phyloP scores from a whole-genome alignment of 306 rosid species.

The Mimosa bimucronata region DNA sequence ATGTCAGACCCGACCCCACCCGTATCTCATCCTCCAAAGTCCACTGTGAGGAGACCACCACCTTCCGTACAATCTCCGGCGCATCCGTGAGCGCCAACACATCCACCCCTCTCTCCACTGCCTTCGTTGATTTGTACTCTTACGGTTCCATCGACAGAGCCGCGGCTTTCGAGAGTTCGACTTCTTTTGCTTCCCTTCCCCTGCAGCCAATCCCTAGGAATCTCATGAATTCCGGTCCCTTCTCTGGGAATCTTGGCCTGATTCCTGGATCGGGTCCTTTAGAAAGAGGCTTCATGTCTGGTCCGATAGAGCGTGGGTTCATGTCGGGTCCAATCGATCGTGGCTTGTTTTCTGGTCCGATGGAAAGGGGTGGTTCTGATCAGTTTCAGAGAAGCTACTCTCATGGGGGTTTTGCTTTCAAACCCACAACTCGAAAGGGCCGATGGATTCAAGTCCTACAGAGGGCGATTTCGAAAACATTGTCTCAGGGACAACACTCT shows the following conservation, averaged over 20 bases:
- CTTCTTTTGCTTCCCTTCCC: slow-evolving; percentile 90
- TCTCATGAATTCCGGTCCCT: slow-evolving; percentile 68
- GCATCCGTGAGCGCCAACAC: slow-evolving; percentile 99
- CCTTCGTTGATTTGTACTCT: slow-evolving; percentile 76
- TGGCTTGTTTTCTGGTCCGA: slow-evolving; percentile 84
- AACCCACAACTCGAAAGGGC: slow-evolving; percentile 61
- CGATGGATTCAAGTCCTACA: slow-evolving; percentile 61
- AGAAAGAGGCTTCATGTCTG: slow-evolving; percentile 87
- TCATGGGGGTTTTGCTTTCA: slow-evolving; percentile 59
- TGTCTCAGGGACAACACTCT: slow-evolving; percentile 73
- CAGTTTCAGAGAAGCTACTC: slow-evolving; percentile 90
- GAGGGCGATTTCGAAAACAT: slow-evolving; percentile 75
- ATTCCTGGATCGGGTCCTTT: slow-evolving; percentile 79
- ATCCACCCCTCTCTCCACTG: slow-evolving; percentile 87
- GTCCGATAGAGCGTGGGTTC: slow-evolving; percentile 95
- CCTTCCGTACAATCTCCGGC: slow-evolving; percentile 91
- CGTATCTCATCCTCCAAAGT: slow-evolving; percentile 78
- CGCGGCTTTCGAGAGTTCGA: slow-evolving; percentile 90
- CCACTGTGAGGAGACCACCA: slow-evolving; percentile 90
- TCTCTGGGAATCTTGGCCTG: slow-evolving; percentile 58
- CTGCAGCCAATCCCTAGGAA: slow-evolving; percentile 83
- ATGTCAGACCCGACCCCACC: slow-evolving; percentile 89
- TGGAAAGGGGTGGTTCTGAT: slow-evolving; percentile 62
- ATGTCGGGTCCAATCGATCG: slow-evolving; percentile 98
- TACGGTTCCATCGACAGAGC: slow-evolving; percentile 80